Evolutionary conservation across 1,284 basidiomycete species (phyloP), one percentile per base, ranked within the genome.

Genomic region (Cutaneotrichosporon curvatum): DNA sequence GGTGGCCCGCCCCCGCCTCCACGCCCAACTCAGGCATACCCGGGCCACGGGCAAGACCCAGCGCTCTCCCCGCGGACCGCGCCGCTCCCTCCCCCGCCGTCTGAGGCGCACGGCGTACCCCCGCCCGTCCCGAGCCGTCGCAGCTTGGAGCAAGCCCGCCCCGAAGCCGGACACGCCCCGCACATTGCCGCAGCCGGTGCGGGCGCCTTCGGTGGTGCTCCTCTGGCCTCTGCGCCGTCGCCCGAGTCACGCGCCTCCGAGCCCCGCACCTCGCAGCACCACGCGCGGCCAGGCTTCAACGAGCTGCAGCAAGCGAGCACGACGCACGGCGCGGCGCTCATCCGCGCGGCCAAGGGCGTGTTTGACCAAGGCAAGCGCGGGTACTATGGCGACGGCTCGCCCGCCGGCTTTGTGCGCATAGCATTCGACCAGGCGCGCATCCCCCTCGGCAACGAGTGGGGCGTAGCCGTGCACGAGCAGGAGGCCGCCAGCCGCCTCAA

Each of bases 341-440:
- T 80, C 57, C 81, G 85, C 55, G 76, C 78, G 0, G 86, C 88
- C 0, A 77, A 78, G 5, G 70, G 74, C 33, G 66, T 89, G 47
- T 79, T 78, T 52, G 84, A 86, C 33, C 81, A 83, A 56, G 84
- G 84, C 32, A 87, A 82, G 70, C 81, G 79, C 62, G 69, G 77
- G 2, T 74, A 88, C 37, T 78, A 88, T 30, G 88, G 86, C 21
- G 87, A 92, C 62, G 88, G 89, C 2, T 83, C 84, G 21, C 83
- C 85, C 46, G 72, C 77, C 1, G 86, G 86, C 2, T 91, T 91
- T 63, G 77, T 92, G 14, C 66, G 75, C 14, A 76, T 82, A 6
- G 82, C 82, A 4, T 65, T 90, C 33, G 65, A 66, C 20, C 51
- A 60, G 30, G 66, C 65, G 8, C 57, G 58, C 19, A 33, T 70